phyloP scores from a whole-genome alignment of 2,329 filamentous ascomycete species.

The Beauveria medogensis region DNA sequence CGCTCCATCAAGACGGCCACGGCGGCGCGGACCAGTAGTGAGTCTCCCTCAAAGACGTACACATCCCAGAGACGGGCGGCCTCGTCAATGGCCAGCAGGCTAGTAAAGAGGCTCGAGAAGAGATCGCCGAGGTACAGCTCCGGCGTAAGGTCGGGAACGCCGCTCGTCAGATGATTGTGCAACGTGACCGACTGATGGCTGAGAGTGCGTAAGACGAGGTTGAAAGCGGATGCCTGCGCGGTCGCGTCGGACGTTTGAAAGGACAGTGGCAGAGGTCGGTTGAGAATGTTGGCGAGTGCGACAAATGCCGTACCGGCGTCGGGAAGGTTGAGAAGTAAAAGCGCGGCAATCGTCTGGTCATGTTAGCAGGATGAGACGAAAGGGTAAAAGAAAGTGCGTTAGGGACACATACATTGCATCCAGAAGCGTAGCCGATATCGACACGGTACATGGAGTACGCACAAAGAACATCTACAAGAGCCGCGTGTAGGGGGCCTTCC shows the following conservation, averaged over 20 bases:
- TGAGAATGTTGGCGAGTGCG: constrained; percentile 67
- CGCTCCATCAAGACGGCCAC: constrained; percentile 55
- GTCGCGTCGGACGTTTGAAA: constrained; percentile 64
- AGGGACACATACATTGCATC: constrained; percentile 58
- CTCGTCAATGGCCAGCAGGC: constrained; percentile 57
- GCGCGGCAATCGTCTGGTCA: constrained; percentile 58
- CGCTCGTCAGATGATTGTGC: constrained; percentile 53
- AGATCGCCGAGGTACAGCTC: constrained; percentile 50
- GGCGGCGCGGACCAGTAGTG: constrained; percentile 60
- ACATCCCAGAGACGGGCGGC: constrained; percentile 72
- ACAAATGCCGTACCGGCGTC: constrained; percentile 58
- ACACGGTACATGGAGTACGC: constrained; percentile 77
- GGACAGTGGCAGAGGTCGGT: constrained; percentile 64
- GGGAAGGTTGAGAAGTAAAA: constrained; percentile 64
- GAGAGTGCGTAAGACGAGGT: constrained; percentile 59
- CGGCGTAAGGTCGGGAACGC: constrained; percentile 36
- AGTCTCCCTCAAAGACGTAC: constrained; percentile 74
- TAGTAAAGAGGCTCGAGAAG: constrained; percentile 58
- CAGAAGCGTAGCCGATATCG: constrained; percentile 69
- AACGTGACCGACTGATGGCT: constrained; percentile 55
- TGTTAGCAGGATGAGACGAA: constrained; percentile 13
- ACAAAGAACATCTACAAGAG: constrained; percentile 63
- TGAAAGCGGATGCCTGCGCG: constrained; percentile 62
- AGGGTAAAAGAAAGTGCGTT: background rate
- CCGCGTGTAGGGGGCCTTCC: constrained; percentile 57